phyloP scores from a whole-genome alignment of 768 basidiomycete species.

The Termitomyces sp. region DNA sequence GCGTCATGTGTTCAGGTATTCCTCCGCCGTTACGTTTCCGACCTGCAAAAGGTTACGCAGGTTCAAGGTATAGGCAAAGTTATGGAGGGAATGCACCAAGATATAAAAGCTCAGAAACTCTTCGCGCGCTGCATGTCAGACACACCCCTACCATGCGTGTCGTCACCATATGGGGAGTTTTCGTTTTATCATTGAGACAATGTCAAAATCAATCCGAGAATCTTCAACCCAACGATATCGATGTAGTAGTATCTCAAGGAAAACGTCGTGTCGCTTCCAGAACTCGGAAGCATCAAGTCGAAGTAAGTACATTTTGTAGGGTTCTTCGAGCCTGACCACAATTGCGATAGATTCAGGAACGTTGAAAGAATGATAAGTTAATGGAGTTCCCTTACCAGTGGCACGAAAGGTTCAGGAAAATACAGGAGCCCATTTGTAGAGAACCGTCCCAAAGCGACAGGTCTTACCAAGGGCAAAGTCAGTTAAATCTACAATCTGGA shows the following conservation, averaged over 20 bases:
- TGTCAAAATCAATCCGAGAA: not conserved
- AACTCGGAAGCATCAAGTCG: not conserved
- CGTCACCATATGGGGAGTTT: not conserved
- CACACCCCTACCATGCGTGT: not conserved
- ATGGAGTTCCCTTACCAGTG: not conserved
- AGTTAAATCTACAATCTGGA: not conserved
- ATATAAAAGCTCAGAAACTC: conserved; percentile 5
- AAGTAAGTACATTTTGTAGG: not conserved
- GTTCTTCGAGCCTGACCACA: not conserved
- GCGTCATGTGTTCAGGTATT: not conserved
- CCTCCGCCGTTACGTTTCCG: not conserved
- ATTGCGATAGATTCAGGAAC: not conserved
- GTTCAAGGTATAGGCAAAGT: conserved; percentile 4
- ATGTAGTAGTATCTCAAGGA: not conserved
- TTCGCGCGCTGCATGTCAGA: conserved; percentile 1
- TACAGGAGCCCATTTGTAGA: not conserved
- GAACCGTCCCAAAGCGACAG: not conserved
- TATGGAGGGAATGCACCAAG: not conserved
- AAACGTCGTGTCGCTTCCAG: not conserved
- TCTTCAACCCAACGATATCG: not conserved
- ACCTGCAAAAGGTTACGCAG: not conserved
- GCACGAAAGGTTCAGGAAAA: not conserved
- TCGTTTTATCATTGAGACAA: too few species aligned
- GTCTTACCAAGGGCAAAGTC: not conserved
- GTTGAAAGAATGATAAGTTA: not conserved